Evolutionary conservation across 2,329 filamentous ascomycete species (phyloP).

Genomic region (Pseudofabraea citricarpa): DNA sequence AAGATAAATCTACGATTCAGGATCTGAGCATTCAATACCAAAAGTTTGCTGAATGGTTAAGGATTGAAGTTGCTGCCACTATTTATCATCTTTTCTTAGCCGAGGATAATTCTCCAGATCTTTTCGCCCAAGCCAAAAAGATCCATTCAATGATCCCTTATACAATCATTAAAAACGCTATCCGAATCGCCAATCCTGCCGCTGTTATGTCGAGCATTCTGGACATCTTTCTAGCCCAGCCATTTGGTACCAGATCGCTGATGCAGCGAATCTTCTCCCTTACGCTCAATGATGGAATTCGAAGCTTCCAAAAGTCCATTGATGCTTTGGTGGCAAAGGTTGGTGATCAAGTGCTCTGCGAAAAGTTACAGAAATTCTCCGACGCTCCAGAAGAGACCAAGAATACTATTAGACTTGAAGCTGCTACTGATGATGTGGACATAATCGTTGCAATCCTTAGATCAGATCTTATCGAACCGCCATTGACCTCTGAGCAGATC

Average conservation of each 20-base stretch:
- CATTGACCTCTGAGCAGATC: constrained; percentile 70
- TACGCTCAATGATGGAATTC: constrained; percentile 86
- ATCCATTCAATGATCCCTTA: constrained; percentile 96
- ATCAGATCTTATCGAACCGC: constrained; percentile 69
- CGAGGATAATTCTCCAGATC: constrained; percentile 94
- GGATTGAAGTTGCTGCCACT: constrained; percentile 94
- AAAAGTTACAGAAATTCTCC: constrained; percentile 78
- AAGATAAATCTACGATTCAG: constrained; percentile 78
- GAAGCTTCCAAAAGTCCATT: constrained; percentile 79
- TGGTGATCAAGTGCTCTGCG: constrained; percentile 71
- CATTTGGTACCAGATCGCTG: constrained; percentile 83
- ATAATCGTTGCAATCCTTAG: constrained; percentile 80
- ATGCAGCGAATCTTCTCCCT: constrained; percentile 93
- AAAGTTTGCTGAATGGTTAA: constrained; percentile 97
- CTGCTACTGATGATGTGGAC: constrained; percentile 70
- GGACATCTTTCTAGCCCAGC: constrained; percentile 92
- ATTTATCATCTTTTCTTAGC: constrained; percentile 96
- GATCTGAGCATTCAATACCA: constrained; percentile 93
- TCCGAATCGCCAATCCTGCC: constrained; percentile 91
- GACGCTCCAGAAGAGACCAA: constrained; percentile 74
- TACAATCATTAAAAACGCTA: constrained; percentile 90
- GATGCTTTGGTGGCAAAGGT: constrained; percentile 73
- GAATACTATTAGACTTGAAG: constrained; percentile 66
- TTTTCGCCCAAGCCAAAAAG: constrained; percentile 89
- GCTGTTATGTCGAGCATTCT: constrained; percentile 95